Evolutionary conservation across 2,329 filamentous ascomycete species (phyloP).

Genomic region (Monosporascus sp.): DNA sequence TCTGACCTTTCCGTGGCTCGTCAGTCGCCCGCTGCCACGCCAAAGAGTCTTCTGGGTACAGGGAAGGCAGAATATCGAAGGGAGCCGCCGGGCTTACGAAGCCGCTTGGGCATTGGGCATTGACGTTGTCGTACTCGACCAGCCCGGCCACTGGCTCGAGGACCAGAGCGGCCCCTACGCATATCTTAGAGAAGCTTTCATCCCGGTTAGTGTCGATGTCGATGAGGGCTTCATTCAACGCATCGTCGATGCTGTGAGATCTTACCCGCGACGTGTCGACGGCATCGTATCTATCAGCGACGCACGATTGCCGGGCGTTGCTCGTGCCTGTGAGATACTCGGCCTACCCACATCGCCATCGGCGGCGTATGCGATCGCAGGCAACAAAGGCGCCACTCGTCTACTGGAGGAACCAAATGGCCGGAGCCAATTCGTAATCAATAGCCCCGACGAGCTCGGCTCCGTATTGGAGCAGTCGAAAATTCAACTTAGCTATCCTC

Average conservation of each 20-base stretch:
- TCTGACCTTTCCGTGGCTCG: too few relatives aligned
- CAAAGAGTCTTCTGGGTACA: too few relatives aligned
- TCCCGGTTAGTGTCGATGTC: constrained; percentile 20
- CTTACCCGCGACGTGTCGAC: constrained; percentile 21
- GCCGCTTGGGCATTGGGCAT: constrained; percentile 30
- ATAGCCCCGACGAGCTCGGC: neutral
- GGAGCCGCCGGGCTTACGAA: neutral
- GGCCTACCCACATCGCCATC: constrained; percentile 24
- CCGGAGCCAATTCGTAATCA: too few relatives aligned
- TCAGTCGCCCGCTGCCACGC: too few relatives aligned
- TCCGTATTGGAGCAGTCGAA: too few relatives aligned
- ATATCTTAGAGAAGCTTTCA: constrained; percentile 27
- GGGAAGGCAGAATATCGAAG: too few relatives aligned
- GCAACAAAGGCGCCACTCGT: constrained; percentile 25
- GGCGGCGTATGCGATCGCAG: constrained; percentile 22
- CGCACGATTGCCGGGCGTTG: constrained; percentile 20
- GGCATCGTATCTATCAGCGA: constrained; percentile 33
- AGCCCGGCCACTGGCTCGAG: constrained; percentile 33
- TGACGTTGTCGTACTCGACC: constrained; percentile 29
- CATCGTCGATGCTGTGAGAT: constrained; percentile 23
- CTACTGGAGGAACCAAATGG: constrained; percentile 11
- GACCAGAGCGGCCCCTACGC: constrained; percentile 3
- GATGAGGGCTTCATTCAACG: constrained; percentile 22
- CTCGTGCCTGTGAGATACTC: constrained; percentile 25
- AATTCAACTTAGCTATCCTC: constrained; percentile 14